These are phyloP conservation scores for Amoebophrya sp. DNA, from an alignment of 169 alveolate species.

Conservation along the genomic window DNA sequence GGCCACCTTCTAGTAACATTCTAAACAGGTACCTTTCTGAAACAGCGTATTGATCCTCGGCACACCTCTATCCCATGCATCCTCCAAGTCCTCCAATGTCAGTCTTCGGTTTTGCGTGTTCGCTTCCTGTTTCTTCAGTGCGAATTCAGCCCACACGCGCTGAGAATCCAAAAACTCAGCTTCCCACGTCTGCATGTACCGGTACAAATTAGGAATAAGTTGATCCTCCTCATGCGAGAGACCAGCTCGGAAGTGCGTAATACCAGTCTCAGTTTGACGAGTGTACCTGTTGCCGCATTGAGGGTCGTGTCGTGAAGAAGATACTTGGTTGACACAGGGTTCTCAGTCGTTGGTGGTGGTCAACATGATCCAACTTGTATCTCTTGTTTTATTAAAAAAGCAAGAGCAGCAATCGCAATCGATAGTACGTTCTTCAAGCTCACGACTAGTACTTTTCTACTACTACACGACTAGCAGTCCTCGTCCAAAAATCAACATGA, in stretches of 20 bases:
- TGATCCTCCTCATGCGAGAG: constrained; percentile 99
- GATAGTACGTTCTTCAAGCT: too few relatives aligned
- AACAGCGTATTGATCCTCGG: constrained; percentile 99
- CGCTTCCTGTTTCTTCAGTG: constrained; percentile 97
- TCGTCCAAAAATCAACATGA: too few relatives aligned
- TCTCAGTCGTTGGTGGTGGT: too few relatives aligned
- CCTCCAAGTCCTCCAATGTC: constrained; percentile 98
- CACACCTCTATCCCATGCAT: constrained; percentile 99
- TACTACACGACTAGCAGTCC: too few relatives aligned
- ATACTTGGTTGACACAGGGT: too few relatives aligned
- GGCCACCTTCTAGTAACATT: too few relatives aligned
- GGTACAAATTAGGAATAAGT: constrained; percentile 96
- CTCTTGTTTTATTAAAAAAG: too few relatives aligned
- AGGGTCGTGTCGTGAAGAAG: too few relatives aligned
- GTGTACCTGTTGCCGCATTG: constrained; percentile 64
- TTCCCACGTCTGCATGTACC: constrained; percentile 98
- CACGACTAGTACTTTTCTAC: too few relatives aligned
- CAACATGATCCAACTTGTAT: too few relatives aligned
- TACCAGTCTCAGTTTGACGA: constrained; percentile 96
- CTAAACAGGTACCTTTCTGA: constrained; percentile 86
- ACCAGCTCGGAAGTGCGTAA: constrained; percentile 99
- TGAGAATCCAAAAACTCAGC: constrained; percentile 98
- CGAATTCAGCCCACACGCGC: constrained; percentile 99
- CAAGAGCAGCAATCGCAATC: too few relatives aligned
- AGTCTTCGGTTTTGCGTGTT: constrained; percentile 94